phyloP scores from a whole-genome alignment of 2,329 filamentous ascomycete genomes.

The Cladosporium halotolerans region DNA sequence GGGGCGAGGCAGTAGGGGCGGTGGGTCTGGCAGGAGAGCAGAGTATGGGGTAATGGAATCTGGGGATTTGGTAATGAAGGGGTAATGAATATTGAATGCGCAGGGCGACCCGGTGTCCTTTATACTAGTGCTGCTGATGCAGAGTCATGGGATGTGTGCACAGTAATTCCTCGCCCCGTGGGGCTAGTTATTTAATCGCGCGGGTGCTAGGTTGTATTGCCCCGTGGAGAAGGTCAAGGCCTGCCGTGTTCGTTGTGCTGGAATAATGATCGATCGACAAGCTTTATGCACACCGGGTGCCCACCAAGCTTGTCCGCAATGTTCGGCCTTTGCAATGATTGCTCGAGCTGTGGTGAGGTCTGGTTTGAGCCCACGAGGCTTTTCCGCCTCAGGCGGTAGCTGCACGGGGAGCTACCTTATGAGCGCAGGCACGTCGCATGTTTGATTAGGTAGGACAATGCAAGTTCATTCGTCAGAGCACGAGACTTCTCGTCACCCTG shows the following conservation, averaged over 20 bases:
- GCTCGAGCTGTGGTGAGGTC: too few relatives aligned
- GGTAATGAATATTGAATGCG: not conserved
- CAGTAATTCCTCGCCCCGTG: not conserved
- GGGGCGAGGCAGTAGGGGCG: not conserved
- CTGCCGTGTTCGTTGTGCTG: not conserved
- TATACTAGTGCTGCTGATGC: not conserved
- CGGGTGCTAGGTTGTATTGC: not conserved
- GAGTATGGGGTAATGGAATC: not conserved
- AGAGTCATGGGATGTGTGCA: not conserved
- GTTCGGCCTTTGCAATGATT: too few relatives aligned
- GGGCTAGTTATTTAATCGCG: not conserved
- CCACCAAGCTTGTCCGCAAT: too few relatives aligned
- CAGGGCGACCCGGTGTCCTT: not conserved
- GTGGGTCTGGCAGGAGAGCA: not conserved
- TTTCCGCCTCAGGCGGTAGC: too few relatives aligned
- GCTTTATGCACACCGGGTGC: too few relatives aligned
- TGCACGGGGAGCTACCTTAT: too few relatives aligned
- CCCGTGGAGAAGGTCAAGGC: not conserved
- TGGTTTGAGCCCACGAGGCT: too few relatives aligned
- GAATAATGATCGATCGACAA: too few relatives aligned
- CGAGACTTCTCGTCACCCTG: too few relatives aligned
- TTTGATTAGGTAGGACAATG: too few relatives aligned
- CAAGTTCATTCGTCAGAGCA: too few relatives aligned
- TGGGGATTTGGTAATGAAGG: constrained; percentile 9
- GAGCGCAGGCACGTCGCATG: too few relatives aligned